phyloP scores from a whole-genome alignment of 495 filamentous ascomycete species.

The Annulohypoxylon nitens region DNA sequence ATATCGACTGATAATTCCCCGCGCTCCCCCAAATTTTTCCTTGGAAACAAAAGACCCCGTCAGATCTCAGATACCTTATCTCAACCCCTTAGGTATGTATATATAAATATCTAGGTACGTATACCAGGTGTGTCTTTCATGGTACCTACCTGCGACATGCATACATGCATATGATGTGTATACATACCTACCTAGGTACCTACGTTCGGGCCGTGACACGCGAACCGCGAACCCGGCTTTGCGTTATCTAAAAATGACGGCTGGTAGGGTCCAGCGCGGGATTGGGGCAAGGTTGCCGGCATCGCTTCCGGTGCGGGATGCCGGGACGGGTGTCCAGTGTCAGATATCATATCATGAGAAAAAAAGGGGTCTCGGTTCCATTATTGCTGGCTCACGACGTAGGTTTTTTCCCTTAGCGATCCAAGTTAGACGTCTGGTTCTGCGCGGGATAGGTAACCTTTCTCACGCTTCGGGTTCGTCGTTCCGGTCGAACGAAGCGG shows the following conservation, averaged over 20 bases:
- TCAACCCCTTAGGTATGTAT: neutral
- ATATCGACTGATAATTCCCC: neutral
- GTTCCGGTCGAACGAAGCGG: slow-evolving; percentile 8
- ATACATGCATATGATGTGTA: neutral
- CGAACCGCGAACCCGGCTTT: slow-evolving; percentile 13
- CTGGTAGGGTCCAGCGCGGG: neutral
- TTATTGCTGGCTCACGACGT: neutral
- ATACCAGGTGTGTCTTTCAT: too few species aligned
- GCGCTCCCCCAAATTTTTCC: neutral
- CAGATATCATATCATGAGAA: neutral
- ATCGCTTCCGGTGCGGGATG: neutral
- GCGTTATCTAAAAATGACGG: neutral
- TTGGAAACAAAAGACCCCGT: slow-evolving; percentile 11
- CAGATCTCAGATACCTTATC: slow-evolving; percentile 22
- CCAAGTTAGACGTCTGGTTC: neutral
- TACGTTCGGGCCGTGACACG: slow-evolving; percentile 19
- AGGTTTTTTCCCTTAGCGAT: neutral
- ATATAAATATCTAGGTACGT: neutral
- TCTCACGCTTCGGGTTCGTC: slow-evolving; percentile 6
- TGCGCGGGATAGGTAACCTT: neutral
- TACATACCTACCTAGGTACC: neutral
- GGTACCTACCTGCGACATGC: neutral
- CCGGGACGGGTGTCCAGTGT: neutral
- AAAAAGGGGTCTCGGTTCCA: neutral
- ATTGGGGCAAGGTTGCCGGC: neutral